phyloP scores from a whole-genome alignment of 768 basidiomycete species.

The Dacryopinax primogenitus region DNA sequence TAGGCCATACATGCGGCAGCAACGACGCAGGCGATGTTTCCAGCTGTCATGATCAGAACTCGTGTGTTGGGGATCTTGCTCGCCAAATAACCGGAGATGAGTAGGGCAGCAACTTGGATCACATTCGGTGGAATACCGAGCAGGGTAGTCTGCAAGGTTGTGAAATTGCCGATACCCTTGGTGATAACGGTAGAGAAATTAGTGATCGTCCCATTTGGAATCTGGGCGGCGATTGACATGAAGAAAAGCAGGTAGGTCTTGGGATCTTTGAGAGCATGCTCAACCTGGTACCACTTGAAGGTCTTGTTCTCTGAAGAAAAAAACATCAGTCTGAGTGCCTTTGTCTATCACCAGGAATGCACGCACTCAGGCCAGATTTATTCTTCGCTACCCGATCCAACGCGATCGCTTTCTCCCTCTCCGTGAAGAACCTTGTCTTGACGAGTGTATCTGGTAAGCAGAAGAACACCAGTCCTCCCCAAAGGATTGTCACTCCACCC shows the following conservation, averaged over 20 bases:
- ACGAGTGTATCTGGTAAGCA: constrained; percentile 31
- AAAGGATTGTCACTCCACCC: constrained; percentile 26
- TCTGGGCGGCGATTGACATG: constrained; percentile 27
- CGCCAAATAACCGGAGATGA: constrained; percentile 19
- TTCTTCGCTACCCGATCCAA: constrained; percentile 29
- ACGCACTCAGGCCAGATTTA: constrained; percentile 12
- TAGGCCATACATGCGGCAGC: constrained; percentile 25
- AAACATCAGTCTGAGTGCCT: constrained; percentile 9
- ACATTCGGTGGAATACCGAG: constrained; percentile 20
- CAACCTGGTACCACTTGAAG: constrained; percentile 29
- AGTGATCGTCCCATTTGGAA: constrained; percentile 26
- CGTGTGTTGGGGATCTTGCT: constrained; percentile 19
- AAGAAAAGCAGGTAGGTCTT: constrained; percentile 29
- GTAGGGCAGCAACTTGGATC: constrained; percentile 19
- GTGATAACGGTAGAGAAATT: constrained; percentile 22
- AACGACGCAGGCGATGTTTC: constrained; percentile 28
- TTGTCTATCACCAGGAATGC: constrained; percentile 15
- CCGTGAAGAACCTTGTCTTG: constrained; percentile 24
- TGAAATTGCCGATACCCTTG: constrained; percentile 20
- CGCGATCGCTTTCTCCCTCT: constrained; percentile 27
- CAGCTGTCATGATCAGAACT: constrained; percentile 18
- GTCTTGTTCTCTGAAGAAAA: constrained; percentile 28
- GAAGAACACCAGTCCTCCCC: constrained; percentile 25
- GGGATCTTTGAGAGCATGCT: constrained; percentile 25
- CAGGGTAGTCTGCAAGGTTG: constrained; percentile 20